Conservation (phyloP, 2,329 filamentous ascomycete genomes). For the Aspergillus pseudotamarii region DNA sequence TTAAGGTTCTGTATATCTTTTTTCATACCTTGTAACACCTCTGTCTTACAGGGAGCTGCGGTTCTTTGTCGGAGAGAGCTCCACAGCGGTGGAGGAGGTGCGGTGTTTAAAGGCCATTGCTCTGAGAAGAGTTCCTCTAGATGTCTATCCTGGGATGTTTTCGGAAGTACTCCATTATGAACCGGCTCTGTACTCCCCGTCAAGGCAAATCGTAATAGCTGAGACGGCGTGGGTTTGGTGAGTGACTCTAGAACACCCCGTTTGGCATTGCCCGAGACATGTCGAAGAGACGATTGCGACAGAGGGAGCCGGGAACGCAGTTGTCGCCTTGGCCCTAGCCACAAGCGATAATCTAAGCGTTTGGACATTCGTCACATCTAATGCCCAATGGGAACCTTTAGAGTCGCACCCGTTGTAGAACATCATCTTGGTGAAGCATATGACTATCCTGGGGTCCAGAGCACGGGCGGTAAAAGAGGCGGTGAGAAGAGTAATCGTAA, state of each 20-base stretch:
- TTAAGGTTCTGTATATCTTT: slow-evolving; percentile 11
- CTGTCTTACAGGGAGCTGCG: neutral
- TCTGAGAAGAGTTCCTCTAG: slow-evolving; percentile 25
- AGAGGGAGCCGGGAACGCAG: neutral
- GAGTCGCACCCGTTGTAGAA: neutral
- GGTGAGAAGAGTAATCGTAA: neutral
- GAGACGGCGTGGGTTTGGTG: slow-evolving; percentile 27
- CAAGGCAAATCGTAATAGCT: slow-evolving; percentile 37
- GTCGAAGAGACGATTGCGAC: neutral
- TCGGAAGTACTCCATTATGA: slow-evolving; percentile 2
- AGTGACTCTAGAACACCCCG: neutral
- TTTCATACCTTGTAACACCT: slow-evolving; percentile 3
- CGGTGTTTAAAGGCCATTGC: slow-evolving; percentile 24
- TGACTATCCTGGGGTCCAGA: neutral
- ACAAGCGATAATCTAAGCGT: neutral
- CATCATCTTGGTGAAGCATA: neutral
- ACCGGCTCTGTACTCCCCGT: slow-evolving; percentile 23
- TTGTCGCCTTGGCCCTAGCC: slow-evolving; percentile 4
- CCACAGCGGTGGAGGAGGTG: slow-evolving; percentile 27
- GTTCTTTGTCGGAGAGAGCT: slow-evolving; percentile 18
- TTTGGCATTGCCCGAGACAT: slow-evolving; percentile 4
- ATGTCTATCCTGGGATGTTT: slow-evolving; percentile 13
- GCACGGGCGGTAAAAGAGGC: slow-evolving; percentile 5
- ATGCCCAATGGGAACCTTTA: neutral
- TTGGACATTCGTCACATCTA: slow-evolving; percentile 9